A percentile compares a stretch with the other conserved stretches of the same genome.
phyloP scores from a whole-genome alignment of 495 filamentous ascomycete species.

The Tuber umbilicatum region DNA sequence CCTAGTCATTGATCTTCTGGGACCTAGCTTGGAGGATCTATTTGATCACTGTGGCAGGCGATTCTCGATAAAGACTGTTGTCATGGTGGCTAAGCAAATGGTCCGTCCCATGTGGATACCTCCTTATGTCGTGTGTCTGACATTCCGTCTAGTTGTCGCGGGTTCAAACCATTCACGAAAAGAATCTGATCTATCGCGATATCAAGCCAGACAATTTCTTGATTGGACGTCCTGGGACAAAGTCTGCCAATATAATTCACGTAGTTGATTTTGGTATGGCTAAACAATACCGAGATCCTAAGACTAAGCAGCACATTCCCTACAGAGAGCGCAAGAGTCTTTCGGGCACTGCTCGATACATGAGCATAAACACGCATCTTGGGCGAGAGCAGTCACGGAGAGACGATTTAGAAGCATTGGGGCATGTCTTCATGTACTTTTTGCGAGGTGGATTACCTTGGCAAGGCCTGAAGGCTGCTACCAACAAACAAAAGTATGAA shows the following conservation, averaged over 20 bases:
- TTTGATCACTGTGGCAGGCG: slow-evolving; percentile 96
- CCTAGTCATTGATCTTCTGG: slow-evolving; percentile 94
- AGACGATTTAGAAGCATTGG: slow-evolving; percentile 92
- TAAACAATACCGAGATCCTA: slow-evolving; percentile 97
- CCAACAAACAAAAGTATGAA: slow-evolving; percentile 99
- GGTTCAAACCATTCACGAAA: slow-evolving; percentile 99
- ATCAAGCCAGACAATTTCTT: slow-evolving; percentile 99
- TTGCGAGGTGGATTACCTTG: slow-evolving; percentile 90
- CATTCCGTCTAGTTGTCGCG: slow-evolving; percentile 63
- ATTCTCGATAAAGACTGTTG: slow-evolving; percentile 94
- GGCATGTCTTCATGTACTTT: slow-evolving; percentile 99
- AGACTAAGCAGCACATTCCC: slow-evolving; percentile 98
- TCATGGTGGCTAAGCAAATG: slow-evolving; percentile 99
- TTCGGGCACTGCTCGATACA: slow-evolving; percentile 95
- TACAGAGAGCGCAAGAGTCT: slow-evolving; percentile 97
- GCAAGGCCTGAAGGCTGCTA: slow-evolving; percentile 97
- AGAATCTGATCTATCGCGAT: slow-evolving; percentile 98
- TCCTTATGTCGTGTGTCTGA: slow-evolving; percentile 17
- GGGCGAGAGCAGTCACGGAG: slow-evolving; percentile 92
- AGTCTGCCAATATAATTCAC: slow-evolving; percentile 94
- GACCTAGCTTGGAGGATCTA: slow-evolving; percentile 91
- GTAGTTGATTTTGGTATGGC: slow-evolving; percentile 99
- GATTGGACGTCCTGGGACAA: slow-evolving; percentile 86
- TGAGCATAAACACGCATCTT: slow-evolving; percentile 99
- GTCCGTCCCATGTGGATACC: slow-evolving; percentile 48